Conservation (phyloP, 306 rosid genomes). For the Potentilla sterilis region DNA sequence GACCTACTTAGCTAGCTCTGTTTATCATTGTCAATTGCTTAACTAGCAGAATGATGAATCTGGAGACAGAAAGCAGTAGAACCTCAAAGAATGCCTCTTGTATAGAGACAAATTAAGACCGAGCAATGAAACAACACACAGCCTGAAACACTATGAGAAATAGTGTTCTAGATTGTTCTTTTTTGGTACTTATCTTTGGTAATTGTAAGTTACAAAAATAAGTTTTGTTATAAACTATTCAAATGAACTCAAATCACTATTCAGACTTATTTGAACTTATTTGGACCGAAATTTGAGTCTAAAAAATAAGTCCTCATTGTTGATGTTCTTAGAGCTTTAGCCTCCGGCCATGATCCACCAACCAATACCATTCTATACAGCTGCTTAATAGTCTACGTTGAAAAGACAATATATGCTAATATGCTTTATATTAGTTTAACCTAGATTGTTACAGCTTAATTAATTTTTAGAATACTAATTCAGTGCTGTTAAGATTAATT, state of each 20-base stretch:
- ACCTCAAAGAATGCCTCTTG: not conserved
- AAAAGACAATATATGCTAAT: not conserved
- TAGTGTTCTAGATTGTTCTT: constrained; percentile 25
- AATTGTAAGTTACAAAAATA: too few relatives aligned
- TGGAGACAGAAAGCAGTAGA: not conserved
- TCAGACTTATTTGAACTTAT: too few relatives aligned
- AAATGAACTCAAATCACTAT: too few relatives aligned
- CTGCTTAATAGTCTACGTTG: constrained; percentile 1
- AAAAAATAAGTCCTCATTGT: too few relatives aligned
- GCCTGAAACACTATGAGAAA: constrained; percentile 37
- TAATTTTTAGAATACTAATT: not conserved
- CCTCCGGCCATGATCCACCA: constrained; percentile 1
- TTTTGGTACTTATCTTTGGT: too few relatives aligned
- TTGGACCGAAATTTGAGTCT: too few relatives aligned
- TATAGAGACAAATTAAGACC: not conserved
- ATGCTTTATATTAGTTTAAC: not conserved
- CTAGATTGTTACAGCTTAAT: not conserved
- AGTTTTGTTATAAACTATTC: too few relatives aligned
- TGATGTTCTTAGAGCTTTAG: too few relatives aligned
- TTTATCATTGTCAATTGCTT: not conserved
- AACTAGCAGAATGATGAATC: not conserved
- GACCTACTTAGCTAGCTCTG: not conserved
- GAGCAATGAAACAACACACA: not conserved
- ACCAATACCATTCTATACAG: constrained; percentile 5
- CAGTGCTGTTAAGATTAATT: not conserved